Evolutionary conservation across 208 protist species (phyloP).

Genomic region (Acanthamoeba divionensis): DNA sequence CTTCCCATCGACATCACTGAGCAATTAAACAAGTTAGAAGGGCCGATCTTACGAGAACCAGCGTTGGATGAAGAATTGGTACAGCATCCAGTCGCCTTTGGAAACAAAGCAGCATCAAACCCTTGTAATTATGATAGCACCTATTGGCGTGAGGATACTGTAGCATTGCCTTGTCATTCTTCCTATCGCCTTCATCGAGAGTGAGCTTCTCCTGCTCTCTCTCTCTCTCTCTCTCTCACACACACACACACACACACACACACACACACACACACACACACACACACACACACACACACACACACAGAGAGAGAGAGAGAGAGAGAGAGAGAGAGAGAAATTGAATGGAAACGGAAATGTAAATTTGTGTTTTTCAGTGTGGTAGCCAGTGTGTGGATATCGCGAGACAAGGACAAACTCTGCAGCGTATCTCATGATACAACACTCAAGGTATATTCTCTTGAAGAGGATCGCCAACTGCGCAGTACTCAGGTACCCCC

Average conservation of each 20-base stretch:
- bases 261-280: too few relatives aligned
- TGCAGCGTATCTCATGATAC: conserved; percentile 74
- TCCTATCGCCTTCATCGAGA: background rate
- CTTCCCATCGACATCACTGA: background rate
- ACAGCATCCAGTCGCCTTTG: background rate
- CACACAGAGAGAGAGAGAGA: background rate
- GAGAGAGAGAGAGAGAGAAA: background rate
- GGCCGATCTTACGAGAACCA: background rate
- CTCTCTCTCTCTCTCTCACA: background rate
- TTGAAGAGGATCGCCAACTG: conserved; percentile 70
- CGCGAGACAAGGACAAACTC: conserved; percentile 56
- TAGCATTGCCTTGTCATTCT: background rate
- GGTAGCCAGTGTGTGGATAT: conserved; percentile 63
- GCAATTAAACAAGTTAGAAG: too few relatives aligned
- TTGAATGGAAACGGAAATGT: too few relatives aligned
- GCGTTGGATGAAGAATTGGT: background rate
- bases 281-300: too few relatives aligned
- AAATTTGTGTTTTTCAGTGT: background rate
- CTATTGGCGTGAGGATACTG: background rate
- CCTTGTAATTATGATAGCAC: background rate
- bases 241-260: too few relatives aligned
- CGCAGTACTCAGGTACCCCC: conserved; percentile 57
- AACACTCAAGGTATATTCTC: conserved; percentile 71
- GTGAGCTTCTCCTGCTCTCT: background rate
- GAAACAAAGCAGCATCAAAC: background rate